Base-by-base conservation (phyloP, 2,329 filamentous ascomycete species). In the Colletotrichum sp. region DNA sequence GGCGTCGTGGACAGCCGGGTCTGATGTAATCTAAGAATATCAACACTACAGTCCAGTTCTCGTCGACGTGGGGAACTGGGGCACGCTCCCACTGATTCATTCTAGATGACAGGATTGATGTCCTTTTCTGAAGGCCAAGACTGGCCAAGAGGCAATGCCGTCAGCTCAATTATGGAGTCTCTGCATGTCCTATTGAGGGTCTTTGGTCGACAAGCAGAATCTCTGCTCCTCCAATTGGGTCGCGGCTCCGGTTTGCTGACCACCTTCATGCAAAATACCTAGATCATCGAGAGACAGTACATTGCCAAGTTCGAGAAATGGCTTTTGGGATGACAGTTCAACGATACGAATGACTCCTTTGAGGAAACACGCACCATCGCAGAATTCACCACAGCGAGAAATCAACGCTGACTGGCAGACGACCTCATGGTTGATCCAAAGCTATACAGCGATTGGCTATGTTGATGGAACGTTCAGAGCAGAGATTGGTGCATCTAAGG, bases 1-100 rank as follows among this genome's bases (percentile, higher is more conserved):
- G 36, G 8, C 34, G 0, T 0, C 34, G 34, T 1, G 34, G 34
- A 16, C 34, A 39, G 8, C 36, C 1, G 36, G 0, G 36, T 39
- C 1, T 39, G 36, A 18, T 39, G 15, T 1, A 39, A 39, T 1
- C 15, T 1, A 39, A 4, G 4, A 0, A 3, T 39, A 39, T 1
- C 4, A 39, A 0, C 7, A 39, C 36, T 39, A 0, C 36, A 9
- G 34, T 39, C 8, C 1, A 39, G 0, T 0, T 39, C 34, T 6
- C 8, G 0, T 39, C 2, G 34, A 39, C 1, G 7, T 1, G 44
- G 44, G 44, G 18, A 49, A 49, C n/a, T 13, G 2, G n/a, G n/a
- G 2, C 10, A 21, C 1, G n/a, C 4, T 49, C 4, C 44, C 44
- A 0, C n/a, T 2, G 18, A 13, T 13, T 21, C 44, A n/a, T 24